Evolutionary conservation across 495 filamentous ascomycete genomes (phyloP).

Genomic region (Evansstolkia leycettana): DNA sequence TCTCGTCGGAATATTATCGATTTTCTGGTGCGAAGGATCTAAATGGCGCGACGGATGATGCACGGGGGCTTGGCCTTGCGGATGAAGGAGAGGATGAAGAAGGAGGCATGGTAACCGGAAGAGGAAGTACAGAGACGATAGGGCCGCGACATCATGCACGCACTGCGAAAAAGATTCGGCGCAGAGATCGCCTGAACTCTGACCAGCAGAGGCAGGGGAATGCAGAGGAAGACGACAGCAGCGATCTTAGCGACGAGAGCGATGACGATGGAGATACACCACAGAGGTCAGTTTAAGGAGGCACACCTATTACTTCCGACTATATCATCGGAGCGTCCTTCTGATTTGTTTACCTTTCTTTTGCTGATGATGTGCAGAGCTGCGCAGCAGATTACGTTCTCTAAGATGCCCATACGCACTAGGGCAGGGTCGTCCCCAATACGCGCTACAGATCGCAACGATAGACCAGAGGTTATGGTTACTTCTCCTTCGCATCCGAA

Average conservation of each 20-base stretch:
- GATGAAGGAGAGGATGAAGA: slow-evolving; percentile 72
- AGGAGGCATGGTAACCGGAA: slow-evolving; percentile 68
- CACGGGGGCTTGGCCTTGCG: slow-evolving; percentile 22
- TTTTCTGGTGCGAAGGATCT: slow-evolving; percentile 20
- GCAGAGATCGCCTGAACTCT: slow-evolving; percentile 30
- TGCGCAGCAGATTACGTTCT: slow-evolving; percentile 80
- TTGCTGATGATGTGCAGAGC: slow-evolving; percentile 30
- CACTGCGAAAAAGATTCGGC: slow-evolving; percentile 32
- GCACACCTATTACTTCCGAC: too few relatives aligned
- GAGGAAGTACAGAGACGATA: slow-evolving; percentile 59
- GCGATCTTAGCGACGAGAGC: slow-evolving; percentile 90
- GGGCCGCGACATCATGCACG: slow-evolving; percentile 48
- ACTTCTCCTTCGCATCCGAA: slow-evolving; percentile 41
- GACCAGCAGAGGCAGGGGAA: slow-evolving; percentile 54
- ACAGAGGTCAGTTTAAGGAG: slow-evolving; percentile 19
- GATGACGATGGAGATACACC: slow-evolving; percentile 67
- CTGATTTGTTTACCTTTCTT: too few relatives aligned
- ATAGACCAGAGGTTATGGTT: slow-evolving; percentile 42
- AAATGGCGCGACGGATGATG: slow-evolving; percentile 16
- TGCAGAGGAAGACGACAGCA: slow-evolving; percentile 92
- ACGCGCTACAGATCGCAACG: slow-evolving; percentile 38
- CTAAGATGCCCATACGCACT: slow-evolving; percentile 82
- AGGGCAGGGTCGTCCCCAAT: slow-evolving; percentile 83
- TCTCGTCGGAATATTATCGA: slow-evolving; percentile 73
- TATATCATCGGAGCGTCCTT: too few relatives aligned